phyloP scores from a whole-genome alignment of 2,329 filamentous ascomycete species.

The Fonsecaea nubica region DNA sequence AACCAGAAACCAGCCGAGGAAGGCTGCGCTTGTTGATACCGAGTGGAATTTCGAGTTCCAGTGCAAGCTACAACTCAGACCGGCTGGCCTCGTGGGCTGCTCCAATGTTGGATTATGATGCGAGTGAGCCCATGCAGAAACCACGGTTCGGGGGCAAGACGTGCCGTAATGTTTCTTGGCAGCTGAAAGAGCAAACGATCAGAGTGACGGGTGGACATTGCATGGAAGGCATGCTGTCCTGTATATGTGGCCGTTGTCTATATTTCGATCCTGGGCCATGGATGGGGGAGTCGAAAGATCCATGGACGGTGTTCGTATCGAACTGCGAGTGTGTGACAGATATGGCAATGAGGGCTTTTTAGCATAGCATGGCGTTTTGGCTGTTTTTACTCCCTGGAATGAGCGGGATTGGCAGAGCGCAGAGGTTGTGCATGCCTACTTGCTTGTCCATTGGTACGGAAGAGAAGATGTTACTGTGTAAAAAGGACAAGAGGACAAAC shows the following conservation, averaged over 20 bases:
- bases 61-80: not conserved
- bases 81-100: not conserved
- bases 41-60: not conserved
- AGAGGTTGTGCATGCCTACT: slow-evolving; percentile 17
- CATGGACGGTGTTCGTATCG: not conserved
- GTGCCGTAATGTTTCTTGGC: not conserved
- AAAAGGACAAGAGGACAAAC: not conserved
- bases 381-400: not conserved
- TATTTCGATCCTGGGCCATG: not conserved
- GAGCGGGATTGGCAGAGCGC: not conserved
- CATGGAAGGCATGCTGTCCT: slow-evolving; percentile 3
- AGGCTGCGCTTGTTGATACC: slow-evolving; percentile 38
- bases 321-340: slow-evolving; percentile 3
- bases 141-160: not conserved
- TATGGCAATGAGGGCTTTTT: slow-evolving; percentile 13
- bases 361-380: slow-evolving; percentile 38
- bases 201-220: not conserved
- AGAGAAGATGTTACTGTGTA: not conserved
- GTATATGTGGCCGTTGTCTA: slow-evolving; percentile 10
- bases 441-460: not conserved
- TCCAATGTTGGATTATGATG: slow-evolving; percentile 13
- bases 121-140: not conserved
- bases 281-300: not conserved
- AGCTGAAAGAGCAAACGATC: not conserved
- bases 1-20: slow-evolving; percentile 38